phyloP scores from a whole-genome alignment of 2,329 filamentous ascomycete genomes.

The Bipolaris cookei region DNA sequence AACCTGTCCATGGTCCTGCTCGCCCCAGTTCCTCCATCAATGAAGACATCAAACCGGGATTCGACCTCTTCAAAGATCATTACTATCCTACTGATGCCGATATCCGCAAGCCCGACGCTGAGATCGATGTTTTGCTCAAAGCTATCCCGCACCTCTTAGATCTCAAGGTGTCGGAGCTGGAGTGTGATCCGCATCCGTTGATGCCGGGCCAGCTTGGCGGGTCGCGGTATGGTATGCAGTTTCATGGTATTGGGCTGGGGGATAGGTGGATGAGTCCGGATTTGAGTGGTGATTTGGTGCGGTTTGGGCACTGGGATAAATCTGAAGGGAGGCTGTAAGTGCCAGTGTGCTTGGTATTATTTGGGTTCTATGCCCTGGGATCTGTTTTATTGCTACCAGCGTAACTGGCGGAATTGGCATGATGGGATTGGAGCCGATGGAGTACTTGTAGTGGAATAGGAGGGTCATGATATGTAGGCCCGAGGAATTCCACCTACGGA shows the following conservation, averaged over 20 bases:
- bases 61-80: conserved; percentile 13
- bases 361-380: too few relatives aligned
- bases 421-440: too few relatives aligned
- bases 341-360: too few relatives aligned
- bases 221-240: conserved; percentile 25
- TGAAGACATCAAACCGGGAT: not conserved
- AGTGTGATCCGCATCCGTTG: conserved; percentile 22
- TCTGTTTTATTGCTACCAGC: too few relatives aligned
- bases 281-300: not conserved
- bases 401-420: too few relatives aligned
- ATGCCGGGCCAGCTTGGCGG: conserved; percentile 26
- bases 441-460: too few relatives aligned
- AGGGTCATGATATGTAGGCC: too few relatives aligned
- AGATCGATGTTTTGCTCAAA: conserved; percentile 12
- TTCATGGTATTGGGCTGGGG: conserved; percentile 19
- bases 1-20: not conserved
- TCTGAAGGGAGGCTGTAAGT: too few relatives aligned
- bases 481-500: not conserved
- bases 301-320: too few relatives aligned
- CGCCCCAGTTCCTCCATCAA: too few relatives aligned
- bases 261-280: conserved; percentile 23
- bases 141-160: conserved; percentile 19
- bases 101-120: conserved; percentile 17
- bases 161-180: conserved; percentile 3
- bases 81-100: conserved; percentile 16